Evolutionary conservation across 371 early-diverging fungal genomes (phyloP), one percentile per base, ranked within the genome.

Genomic region (Saksenaea oblongispora): DNA sequence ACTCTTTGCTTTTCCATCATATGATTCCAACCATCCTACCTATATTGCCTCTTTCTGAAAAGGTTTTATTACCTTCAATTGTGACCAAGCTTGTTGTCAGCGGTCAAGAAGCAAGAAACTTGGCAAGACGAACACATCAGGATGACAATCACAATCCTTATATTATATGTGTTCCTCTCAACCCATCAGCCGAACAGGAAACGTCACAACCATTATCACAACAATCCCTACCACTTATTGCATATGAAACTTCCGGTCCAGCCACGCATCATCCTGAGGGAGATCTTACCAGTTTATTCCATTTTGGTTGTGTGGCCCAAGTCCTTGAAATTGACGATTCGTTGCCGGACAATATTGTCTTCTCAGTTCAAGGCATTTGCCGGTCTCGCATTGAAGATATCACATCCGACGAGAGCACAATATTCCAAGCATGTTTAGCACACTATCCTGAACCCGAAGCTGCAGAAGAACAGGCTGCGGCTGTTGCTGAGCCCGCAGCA

Each of bases 331-430:
- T 67, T 31, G 70, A 75, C n/a, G 39, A 37, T 3, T 24, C 62
- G 3, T n/a, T 74, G 8, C 78, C 73, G 24, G 65, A 71, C 31
- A 54, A 47, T 5, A 54, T 39, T 3, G 61, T 56, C 0, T 26
- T 72, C 17, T 68, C 56, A 24, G 71, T 79, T 1, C 69, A 76
- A 61, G 80, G 80, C 5, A 44, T 79, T 1, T 76, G 76, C 57
- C 59, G 73, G 34, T 71, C 75, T 13, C 67, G 58, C 9, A 62
- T 79, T 22, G 35, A 60, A 15, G 71, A 79, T 47, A 58, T 79
- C 5, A 59, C 36, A 2, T 58, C 54, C 14, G 10, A 27, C 3
- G 71, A 71, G 28, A 64, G 70, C 2, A 10, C 24, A 15, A 11
- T 35, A 22, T 41, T 61, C 3, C 51, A 76, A 42, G 77, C 72